Base-by-base conservation (phyloP, 441 rosid genomes). In the Eutrema salsugineum region DNA sequence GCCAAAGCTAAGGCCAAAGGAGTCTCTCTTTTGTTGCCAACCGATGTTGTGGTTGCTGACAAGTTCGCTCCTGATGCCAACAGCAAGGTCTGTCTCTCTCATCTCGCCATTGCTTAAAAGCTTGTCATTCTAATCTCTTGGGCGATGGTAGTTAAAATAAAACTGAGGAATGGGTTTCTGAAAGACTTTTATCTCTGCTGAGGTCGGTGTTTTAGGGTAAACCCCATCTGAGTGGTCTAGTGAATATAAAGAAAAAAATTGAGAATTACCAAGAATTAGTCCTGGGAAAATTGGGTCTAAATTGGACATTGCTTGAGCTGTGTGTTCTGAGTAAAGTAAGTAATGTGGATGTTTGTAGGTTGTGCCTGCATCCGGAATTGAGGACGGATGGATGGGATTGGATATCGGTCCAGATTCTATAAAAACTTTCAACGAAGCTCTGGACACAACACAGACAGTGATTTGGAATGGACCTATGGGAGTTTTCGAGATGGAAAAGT, bases 401-500 rank as follows among this genome's bases (percentile, higher is more conserved):
- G 98, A 93, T 73, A 84, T 93, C 65, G 98, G 95, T 76, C 98
- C 97, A 58, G 97, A 93, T 5, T 90, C 97, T 24, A 55, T 93
- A 3, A 87, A 83, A 81, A 83, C 90, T 47, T 90, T 93, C 84
- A 87, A 22, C 42, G 87, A 83, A 8, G 91, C 90, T 66, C 74
- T 93, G 77, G 97, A 76, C 67, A 86, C 95, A 38, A 90, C 97
- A 66, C 70, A 93, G 79, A 93, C 98, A 8, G 81, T 93, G 65
- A 90, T 93, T 77, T 93, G 98, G 97, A 93, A 90, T 10, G 97
- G 98, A 72, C 98, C 97, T 1, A 93, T 93, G 97, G 98, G 98
- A 78, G 98, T 88, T 80, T 93, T 93, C 64, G 97, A 93, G 77
- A 90, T 89, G 70, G 95, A 87, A 36, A 88, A 93, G 83, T 93